These are phyloP conservation scores for Russula lepida DNA, from an alignment of 768 basidiomycete genomes.

Conservation along the genomic window DNA sequence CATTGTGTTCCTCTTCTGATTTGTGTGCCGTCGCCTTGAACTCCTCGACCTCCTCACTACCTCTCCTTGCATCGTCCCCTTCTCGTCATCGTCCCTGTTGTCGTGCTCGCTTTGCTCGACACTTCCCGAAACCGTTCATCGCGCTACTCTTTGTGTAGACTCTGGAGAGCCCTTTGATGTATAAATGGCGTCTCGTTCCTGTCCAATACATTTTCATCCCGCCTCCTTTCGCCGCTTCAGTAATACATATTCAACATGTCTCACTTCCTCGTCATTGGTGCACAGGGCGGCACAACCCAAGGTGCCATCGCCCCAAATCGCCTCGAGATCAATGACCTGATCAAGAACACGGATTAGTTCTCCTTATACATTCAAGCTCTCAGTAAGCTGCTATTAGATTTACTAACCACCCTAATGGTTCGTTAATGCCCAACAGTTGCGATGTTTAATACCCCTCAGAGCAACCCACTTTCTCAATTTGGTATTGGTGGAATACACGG, in stretches of 20 bases:
- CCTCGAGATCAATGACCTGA: too few relatives aligned
- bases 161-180: background rate
- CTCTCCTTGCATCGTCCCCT: too few relatives aligned
- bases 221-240: background rate
- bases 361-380: too few relatives aligned
- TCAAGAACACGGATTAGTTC: too few relatives aligned
- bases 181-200: background rate
- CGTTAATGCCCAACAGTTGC: conserved; percentile 22
- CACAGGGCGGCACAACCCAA: background rate
- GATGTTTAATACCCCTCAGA: conserved; percentile 28
- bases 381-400: background rate
- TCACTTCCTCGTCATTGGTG: conserved; percentile 3
- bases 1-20: too few relatives aligned
- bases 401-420: background rate
- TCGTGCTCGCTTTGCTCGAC: too few relatives aligned
- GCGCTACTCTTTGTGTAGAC: too few relatives aligned
- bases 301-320: conserved; percentile 4
- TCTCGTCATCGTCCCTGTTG: too few relatives aligned
- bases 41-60: too few relatives aligned
- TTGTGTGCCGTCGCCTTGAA: too few relatives aligned
- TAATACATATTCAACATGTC: background rate
- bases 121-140: too few relatives aligned
- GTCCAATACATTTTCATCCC: background rate
- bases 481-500: conserved; percentile 47
- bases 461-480: too few relatives aligned